Evolutionary conservation across 2,329 filamentous ascomycete genomes (phyloP).

Genomic region (Triangularia setosa): DNA sequence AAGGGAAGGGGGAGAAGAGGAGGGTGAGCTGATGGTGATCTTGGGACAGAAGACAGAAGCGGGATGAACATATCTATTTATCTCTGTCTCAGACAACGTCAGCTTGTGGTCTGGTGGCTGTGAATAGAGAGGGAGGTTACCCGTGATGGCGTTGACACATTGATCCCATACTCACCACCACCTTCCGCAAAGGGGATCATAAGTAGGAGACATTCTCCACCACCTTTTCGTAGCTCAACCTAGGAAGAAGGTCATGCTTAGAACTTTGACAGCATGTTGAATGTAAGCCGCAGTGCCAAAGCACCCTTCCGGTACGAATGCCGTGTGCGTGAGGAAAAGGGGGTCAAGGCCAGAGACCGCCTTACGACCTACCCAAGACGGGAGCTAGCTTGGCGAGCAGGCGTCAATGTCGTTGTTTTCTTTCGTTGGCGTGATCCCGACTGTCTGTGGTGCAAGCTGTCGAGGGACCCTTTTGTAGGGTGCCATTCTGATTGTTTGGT

Average conservation of each 20-base stretch:
- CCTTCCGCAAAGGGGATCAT: constrained; percentile 18
- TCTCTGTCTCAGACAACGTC: neutral
- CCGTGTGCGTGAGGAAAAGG: neutral
- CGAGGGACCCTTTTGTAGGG: neutral
- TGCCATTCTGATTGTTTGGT: neutral
- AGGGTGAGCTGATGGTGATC: neutral
- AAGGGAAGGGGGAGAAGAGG: neutral
- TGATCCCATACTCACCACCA: constrained; percentile 10
- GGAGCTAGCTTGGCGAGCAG: neutral
- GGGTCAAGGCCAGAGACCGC: neutral
- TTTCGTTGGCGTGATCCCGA: no score
- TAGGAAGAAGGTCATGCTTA: neutral
- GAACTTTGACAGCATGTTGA: neutral
- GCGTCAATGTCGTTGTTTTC: neutral
- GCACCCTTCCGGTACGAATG: no score
- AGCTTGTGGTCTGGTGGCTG: constrained; percentile 1
- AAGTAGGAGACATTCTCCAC: neutral
- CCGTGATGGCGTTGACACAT: constrained; percentile 1
- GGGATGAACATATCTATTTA: neutral
- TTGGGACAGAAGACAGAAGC: neutral
- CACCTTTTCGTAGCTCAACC: neutral
- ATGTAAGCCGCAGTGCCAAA: no score
- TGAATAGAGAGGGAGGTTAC: neutral
- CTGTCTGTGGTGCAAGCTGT: no score
- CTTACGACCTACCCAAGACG: neutral